Base-by-base conservation (phyloP, 140 eudicot species). In the Cichorium intybus region DNA sequence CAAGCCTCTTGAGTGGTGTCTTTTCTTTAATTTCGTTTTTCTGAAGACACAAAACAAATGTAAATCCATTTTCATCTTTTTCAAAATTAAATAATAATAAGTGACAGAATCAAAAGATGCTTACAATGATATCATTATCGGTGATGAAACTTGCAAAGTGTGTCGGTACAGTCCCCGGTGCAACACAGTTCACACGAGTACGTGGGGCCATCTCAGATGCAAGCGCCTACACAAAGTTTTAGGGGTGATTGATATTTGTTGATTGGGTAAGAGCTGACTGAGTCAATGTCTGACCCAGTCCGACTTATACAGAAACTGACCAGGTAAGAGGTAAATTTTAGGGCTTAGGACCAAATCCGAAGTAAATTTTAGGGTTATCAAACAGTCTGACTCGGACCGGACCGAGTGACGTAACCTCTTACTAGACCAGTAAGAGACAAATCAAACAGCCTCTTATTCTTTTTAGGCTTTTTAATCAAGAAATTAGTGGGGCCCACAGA, bases 161-260 rank as follows among this genome's bases (percentile, higher is more conserved):
- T 61, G 98, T 92, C 11, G 98, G 92, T 24, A 92, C 98, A 68
- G 79, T 78, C 56, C 96, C 98, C 58, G 98, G 98, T 16, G 96
- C 98, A 60, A 92, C 76, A 48, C 96, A 87, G 71, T 92, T 88
- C 26, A 92, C 98, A 34, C 98, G 98, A 35, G 96, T 92, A 60
- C 77, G 73, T 17, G 96, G 96, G 14, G 84, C 89, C 97, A 91
- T 74, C 81, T 91, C 97, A 24, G 84, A 79, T 43, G 97, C 91
- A 73, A 91, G 90, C 2, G 98, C 96, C 98, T 88, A 74, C 15
- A 52, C 22, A 54, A 55, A 29, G 18, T 17, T 27, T 4, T 28
- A 37, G 48, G 47, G 17, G 21, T 24, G 69, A 24, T n/a, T n/a
- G n/a, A n/a, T n/a, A n/a, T n/a, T n/a, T n/a, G n/a, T n/a, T n/a